phyloP scores from a whole-genome alignment of 108 stramenopile species.

The Pseudonitzschia multiseries region DNA sequence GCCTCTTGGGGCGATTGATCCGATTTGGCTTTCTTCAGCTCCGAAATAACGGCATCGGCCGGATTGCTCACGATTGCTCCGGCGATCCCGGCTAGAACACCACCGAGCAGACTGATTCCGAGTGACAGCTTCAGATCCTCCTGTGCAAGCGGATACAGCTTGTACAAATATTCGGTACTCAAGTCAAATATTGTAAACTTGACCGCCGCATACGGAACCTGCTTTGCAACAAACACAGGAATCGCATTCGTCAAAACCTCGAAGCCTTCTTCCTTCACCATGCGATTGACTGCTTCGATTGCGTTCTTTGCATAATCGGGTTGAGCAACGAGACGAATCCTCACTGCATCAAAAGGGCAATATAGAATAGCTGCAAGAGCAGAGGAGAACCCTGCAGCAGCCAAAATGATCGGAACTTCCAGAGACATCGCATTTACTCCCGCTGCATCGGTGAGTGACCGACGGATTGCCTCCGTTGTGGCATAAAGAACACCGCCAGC shows the following conservation, averaged over 20 bases:
- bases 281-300: conserved; percentile 48
- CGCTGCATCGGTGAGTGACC: conserved; percentile 36
- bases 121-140: conserved; percentile 72
- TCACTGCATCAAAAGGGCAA: conserved; percentile 70
- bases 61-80: conserved; percentile 71
- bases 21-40: conserved; percentile 73
- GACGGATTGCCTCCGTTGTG: conserved; percentile 59
- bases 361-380: conserved; percentile 52
- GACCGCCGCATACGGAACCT: conserved; percentile 50
- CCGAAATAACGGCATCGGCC: conserved; percentile 57
- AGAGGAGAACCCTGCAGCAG: conserved; percentile 23
- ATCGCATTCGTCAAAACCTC: conserved; percentile 55
- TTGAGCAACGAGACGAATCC: conserved; percentile 67
- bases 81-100: conserved; percentile 61
- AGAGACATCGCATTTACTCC: conserved; percentile 23
- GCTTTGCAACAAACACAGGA: conserved; percentile 48
- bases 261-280: conserved; percentile 64
- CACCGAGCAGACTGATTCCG: conserved; percentile 62
- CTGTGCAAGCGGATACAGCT: conserved; percentile 54
- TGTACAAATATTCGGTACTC: conserved; percentile 56
- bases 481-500: conserved; percentile 50
- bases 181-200: conserved; percentile 73
- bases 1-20: conserved; percentile 54
- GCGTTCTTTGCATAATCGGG: conserved; percentile 62
- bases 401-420: conserved; percentile 41